These are phyloP conservation scores for Chenopodium formosanum DNA, from an alignment of 148 eudicot genomes.

Conservation along the genomic window DNA sequence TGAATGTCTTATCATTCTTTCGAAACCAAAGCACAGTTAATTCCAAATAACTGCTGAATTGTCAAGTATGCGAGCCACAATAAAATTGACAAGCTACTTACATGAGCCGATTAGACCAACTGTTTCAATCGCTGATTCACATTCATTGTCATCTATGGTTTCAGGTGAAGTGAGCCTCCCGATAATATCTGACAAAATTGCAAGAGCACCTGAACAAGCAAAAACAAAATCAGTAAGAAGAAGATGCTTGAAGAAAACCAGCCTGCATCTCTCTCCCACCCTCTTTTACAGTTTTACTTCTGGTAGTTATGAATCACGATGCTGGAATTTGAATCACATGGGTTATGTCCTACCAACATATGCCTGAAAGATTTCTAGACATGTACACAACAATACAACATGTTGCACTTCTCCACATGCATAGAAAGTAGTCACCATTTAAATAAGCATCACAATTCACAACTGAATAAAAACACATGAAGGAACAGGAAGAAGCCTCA, in stretches of 20 bases:
- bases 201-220: constrained; percentile 44
- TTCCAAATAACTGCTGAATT: not conserved
- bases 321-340: not conserved
- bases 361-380: not conserved
- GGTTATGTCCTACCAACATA: not conserved
- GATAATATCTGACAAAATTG: constrained; percentile 60
- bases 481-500: constrained; percentile 30
- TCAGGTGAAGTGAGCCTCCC: constrained; percentile 50
- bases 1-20: too few species aligned
- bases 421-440: not conserved
- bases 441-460: not conserved
- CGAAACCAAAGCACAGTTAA: too few species aligned
- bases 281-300: not conserved
- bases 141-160: constrained; percentile 70
- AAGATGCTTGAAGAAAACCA: constrained; percentile 1
- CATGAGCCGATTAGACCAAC: constrained; percentile 85
- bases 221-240: not conserved
- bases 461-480: not conserved
- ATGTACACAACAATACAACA: not conserved
- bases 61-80: not conserved
- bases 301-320: not conserved
- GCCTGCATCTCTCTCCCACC: not conserved
- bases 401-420: too few species aligned
- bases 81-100: constrained; percentile 38
- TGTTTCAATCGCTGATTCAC: constrained; percentile 87